Conservation (phyloP, 768 basidiomycete species). For the Naganishia vaughanmartiniae region DNA sequence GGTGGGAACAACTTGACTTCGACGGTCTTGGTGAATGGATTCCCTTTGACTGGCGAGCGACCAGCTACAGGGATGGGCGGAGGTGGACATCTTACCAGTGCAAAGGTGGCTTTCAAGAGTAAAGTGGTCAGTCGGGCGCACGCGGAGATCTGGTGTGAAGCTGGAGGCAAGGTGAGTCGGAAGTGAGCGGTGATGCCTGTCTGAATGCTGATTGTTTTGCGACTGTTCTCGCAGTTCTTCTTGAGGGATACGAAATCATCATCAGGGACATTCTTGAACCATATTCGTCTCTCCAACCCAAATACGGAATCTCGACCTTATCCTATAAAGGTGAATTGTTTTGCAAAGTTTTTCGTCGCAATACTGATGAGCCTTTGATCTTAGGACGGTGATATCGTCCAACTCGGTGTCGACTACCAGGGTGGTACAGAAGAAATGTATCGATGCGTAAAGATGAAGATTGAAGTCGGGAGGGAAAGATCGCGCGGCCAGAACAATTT, state of each 20-base stretch:
- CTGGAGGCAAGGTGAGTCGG: conserved; percentile 52
- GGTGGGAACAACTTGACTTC: conserved; percentile 1
- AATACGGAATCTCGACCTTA: conserved; percentile 74
- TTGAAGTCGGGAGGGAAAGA: conserved; percentile 90
- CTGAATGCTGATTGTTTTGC: conserved; percentile 10
- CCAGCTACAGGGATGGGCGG: conserved; percentile 44
- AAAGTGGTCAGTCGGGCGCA: conserved; percentile 94
- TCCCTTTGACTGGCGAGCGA: conserved; percentile 7
- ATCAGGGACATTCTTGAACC: conserved; percentile 93
- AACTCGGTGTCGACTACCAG: conserved; percentile 96
- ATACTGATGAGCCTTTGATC: background rate
- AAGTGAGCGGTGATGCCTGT: background rate
- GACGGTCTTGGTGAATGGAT: conserved; percentile 22
- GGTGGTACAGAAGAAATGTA: conserved; percentile 96
- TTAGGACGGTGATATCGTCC: conserved; percentile 83
- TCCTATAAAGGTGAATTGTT: conserved; percentile 59
- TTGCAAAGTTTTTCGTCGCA: background rate
- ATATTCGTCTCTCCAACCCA: conserved; percentile 79
- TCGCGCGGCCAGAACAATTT: conserved; percentile 83
- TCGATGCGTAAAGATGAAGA: conserved; percentile 90
- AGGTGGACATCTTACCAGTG: conserved; percentile 58
- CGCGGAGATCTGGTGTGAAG: conserved; percentile 82
- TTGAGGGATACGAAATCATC: conserved; percentile 86
- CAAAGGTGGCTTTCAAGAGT: conserved; percentile 88
- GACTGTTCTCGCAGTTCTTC: conserved; percentile 61